A percentile compares a stretch with the other conserved stretches of the same genome.
These are phyloP conservation scores for Heliosperma pusillum DNA, from an alignment of 148 eudicot genomes.

Conservation along the genomic window DNA sequence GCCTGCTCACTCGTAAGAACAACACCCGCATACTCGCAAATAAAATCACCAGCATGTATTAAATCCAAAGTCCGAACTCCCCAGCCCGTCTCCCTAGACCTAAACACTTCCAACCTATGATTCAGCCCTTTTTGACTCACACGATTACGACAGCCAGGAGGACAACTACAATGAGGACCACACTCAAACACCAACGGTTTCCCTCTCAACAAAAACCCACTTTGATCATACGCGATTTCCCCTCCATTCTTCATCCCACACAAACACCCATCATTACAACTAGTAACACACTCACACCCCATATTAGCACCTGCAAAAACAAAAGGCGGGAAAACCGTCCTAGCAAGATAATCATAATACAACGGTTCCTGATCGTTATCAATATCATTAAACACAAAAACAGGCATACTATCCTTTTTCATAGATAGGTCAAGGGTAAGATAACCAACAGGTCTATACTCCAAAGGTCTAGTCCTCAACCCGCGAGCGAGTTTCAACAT, in stretches of 20 bases:
- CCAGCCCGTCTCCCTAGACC: constrained; percentile 82
- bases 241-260: constrained; percentile 80
- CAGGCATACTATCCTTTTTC: constrained; percentile 60
- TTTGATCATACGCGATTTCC: constrained; percentile 65
- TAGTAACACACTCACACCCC: constrained; percentile 68
- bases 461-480: constrained; percentile 51
- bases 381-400: constrained; percentile 68
- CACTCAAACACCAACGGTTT: constrained; percentile 86
- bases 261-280: constrained; percentile 54
- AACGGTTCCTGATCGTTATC: constrained; percentile 62
- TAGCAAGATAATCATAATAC: constrained; percentile 58
- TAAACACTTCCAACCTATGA: constrained; percentile 71
- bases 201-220: constrained; percentile 73
- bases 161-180: constrained; percentile 65
- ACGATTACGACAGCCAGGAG: constrained; percentile 73
- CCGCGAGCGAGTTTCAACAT: constrained; percentile 51
- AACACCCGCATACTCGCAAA: constrained; percentile 83
- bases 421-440: constrained; percentile 64
- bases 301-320: constrained; percentile 39
- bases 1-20: no score
- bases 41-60: constrained; percentile 81
- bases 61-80: constrained; percentile 81
- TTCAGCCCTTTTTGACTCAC: constrained; percentile 76
- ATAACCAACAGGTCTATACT: constrained; percentile 61
- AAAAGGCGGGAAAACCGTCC: constrained; percentile 60